phyloP scores from a whole-genome alignment of 345 rosid species.

The Pugionium cornutum region DNA sequence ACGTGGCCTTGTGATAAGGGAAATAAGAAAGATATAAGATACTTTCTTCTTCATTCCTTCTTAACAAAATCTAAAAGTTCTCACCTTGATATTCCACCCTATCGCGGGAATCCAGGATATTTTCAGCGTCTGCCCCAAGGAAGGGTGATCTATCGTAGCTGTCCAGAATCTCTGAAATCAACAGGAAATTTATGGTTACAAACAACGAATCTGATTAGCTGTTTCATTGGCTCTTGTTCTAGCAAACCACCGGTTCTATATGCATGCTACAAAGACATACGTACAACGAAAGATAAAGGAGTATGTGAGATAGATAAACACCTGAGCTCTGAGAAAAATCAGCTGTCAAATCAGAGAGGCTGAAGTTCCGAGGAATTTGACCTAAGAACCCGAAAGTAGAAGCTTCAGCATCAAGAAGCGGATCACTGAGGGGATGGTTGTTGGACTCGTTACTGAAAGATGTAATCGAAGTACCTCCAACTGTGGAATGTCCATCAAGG shows the following conservation, averaged over 20 bases:
- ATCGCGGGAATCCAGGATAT: conserved; percentile 60
- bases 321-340: conserved; percentile 94
- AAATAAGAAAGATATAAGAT: neutral
- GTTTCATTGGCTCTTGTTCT: neutral
- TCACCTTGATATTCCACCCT: conserved; percentile 66
- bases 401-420: conserved; percentile 70
- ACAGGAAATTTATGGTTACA: conserved; percentile 24
- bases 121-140: conserved; percentile 53
- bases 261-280: neutral
- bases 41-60: conserved; percentile 7
- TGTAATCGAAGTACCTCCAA: conserved; percentile 67
- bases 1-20: neutral
- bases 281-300: neutral
- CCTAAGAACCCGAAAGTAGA: conserved; percentile 76
- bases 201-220: conserved; percentile 5
- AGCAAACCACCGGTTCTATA: conserved; percentile 1
- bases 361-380: conserved; percentile 81
- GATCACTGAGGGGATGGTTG: conserved; percentile 68
- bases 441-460: conserved; percentile 77
- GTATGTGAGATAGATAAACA: conserved; percentile 36
- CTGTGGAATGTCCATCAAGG: conserved; percentile 62
- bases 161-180: conserved; percentile 73
- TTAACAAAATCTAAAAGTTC: conserved; percentile 13
- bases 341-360: conserved; percentile 91
- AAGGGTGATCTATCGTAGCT: conserved; percentile 83